phyloP scores from a whole-genome alignment of 371 early-diverging fungal genomes.

The Mortierella sp. region DNA sequence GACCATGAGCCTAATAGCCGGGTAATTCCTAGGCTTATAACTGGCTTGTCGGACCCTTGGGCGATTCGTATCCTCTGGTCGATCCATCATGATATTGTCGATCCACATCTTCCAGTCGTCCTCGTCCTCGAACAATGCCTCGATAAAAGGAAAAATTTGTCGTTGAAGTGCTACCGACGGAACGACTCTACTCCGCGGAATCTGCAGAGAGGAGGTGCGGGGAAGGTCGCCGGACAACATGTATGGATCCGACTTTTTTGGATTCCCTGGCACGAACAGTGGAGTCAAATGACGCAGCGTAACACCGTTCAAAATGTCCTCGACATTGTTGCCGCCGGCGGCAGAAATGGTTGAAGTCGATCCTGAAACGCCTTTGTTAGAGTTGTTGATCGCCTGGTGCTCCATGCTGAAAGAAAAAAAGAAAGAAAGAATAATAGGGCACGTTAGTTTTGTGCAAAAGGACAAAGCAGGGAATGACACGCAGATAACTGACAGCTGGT shows the following conservation, averaged over 20 bases:
- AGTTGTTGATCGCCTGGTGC: no score
- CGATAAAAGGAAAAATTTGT: background rate
- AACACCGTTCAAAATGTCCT: background rate
- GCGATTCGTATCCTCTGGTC: background rate
- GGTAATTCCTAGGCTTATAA: background rate
- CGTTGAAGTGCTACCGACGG: background rate
- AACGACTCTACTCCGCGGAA: background rate
- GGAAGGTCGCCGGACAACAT: background rate
- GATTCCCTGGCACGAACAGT: background rate
- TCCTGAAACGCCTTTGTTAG: no score
- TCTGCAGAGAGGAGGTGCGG: background rate
- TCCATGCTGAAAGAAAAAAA: no score
- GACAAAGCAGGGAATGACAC: no score
- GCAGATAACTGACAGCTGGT: no score
- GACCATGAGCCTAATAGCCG: background rate
- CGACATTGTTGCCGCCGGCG: no score
- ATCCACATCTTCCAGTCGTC: background rate
- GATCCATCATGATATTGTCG: background rate
- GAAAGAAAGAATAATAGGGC: no score
- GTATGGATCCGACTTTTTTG: background rate
- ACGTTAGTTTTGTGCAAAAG: no score
- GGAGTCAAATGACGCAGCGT: background rate
- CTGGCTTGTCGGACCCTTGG: background rate
- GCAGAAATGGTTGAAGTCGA: no score
- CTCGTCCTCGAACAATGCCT: background rate